Conservation (phyloP, 2,329 filamentous ascomycete genomes). For the Leptographium radiaticola region DNA sequence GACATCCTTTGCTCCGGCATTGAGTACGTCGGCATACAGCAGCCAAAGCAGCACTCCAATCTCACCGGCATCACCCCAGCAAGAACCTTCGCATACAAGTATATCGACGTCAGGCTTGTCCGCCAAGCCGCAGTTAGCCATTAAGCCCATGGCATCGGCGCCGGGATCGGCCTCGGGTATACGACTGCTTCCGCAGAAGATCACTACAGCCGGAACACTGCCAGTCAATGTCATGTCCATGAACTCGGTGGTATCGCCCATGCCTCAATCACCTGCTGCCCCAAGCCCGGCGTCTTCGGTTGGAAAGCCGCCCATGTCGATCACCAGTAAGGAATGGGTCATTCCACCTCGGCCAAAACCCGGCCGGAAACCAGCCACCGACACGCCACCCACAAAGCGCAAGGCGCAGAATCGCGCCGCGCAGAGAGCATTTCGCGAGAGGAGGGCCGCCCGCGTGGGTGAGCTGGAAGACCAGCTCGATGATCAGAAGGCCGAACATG, state of each 20-base stretch:
- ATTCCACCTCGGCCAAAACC: slow-evolving; percentile 77
- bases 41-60: slow-evolving; percentile 8
- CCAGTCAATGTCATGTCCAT: slow-evolving; percentile 31
- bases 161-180: slow-evolving; percentile 5
- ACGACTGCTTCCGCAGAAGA: slow-evolving; percentile 16
- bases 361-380: slow-evolving; percentile 83
- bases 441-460: slow-evolving; percentile 71
- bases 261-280: slow-evolving; percentile 23
- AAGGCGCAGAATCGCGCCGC: slow-evolving; percentile 91
- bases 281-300: slow-evolving; percentile 5
- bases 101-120: slow-evolving; percentile 9
- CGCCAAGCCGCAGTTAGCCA: slow-evolving; percentile 9
- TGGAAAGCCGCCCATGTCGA: slow-evolving; percentile 33
- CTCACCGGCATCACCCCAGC: slow-evolving; percentile 9
- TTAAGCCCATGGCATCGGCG: slow-evolving; percentile 8
- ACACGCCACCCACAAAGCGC: slow-evolving; percentile 83
- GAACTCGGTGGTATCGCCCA: slow-evolving; percentile 32
- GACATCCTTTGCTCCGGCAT: neutral
- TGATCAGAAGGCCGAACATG: slow-evolving; percentile 42
- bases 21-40: slow-evolving; percentile 2
- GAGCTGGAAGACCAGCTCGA: slow-evolving; percentile 58
- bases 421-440: slow-evolving; percentile 79
- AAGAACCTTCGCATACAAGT: slow-evolving; percentile 7
- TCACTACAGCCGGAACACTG: slow-evolving; percentile 8
- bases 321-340: slow-evolving; percentile 77